A percentile compares a stretch with the other conserved stretches of the same genome.
phyloP scores from a whole-genome alignment of 148 eudicot genomes.

The Vaccinium corymbosum region DNA sequence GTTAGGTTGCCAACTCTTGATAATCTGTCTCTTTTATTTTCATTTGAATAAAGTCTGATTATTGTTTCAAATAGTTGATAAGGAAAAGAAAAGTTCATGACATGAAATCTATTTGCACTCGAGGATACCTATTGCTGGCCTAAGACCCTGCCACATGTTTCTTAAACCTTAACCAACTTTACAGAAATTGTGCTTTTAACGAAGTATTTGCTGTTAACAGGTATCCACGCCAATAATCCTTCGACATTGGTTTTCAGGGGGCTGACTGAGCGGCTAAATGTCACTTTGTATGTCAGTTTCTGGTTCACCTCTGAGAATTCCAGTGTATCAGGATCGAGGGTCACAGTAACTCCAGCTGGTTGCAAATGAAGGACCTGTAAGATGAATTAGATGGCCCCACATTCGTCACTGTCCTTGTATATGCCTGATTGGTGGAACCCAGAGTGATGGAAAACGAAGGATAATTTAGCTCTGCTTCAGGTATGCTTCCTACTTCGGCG shows the following conservation, averaged over 20 bases:
- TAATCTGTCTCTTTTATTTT: not conserved
- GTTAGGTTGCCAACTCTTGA: not conserved
- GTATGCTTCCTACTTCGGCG: slow-evolving; percentile 1
- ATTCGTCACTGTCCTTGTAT: slow-evolving; percentile 34
- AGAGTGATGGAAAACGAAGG: slow-evolving; percentile 25
- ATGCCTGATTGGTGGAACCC: slow-evolving; percentile 8
- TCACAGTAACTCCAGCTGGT: slow-evolving; percentile 17
- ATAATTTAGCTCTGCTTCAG: slow-evolving; percentile 28
- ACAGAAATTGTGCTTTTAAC: slow-evolving; percentile 8
- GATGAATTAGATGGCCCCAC: slow-evolving; percentile 28
- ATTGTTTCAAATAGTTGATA: not conserved
- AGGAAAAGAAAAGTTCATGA: not conserved
- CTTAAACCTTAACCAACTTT: not conserved
- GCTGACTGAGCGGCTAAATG: slow-evolving; percentile 6
- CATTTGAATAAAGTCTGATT: not conserved
- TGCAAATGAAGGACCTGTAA: slow-evolving; percentile 7
- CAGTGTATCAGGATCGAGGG: slow-evolving; percentile 12
- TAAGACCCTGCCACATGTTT: not conserved
- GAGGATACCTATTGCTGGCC: not conserved
- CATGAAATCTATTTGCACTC: not conserved
- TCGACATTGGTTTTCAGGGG: not conserved
- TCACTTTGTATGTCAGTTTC: slow-evolving; percentile 18
- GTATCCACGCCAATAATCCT: not conserved
- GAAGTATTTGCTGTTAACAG: not conserved
- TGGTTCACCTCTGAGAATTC: slow-evolving; percentile 20